These are phyloP conservation scores for Dimocarpus longan DNA, from an alignment of 345 rosid species.

Conservation along the genomic window DNA sequence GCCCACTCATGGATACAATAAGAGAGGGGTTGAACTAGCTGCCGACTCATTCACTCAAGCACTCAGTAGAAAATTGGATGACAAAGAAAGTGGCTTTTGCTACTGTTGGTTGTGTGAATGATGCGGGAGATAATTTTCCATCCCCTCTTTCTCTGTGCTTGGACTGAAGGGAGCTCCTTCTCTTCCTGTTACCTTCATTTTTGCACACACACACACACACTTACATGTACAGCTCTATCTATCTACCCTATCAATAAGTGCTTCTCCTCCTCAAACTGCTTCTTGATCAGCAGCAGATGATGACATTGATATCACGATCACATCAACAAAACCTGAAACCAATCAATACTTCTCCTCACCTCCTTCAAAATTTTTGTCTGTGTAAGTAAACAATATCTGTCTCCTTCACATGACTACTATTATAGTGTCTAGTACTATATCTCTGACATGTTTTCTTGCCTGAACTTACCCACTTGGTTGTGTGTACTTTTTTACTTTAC, in stretches of 20 bases:
- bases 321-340: background rate
- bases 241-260: background rate
- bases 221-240: background rate
- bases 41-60: slow-evolving; percentile 99
- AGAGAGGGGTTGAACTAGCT: slow-evolving; percentile 69
- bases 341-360: background rate
- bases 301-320: background rate
- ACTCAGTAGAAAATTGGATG: slow-evolving; percentile 32
- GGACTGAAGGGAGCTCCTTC: slow-evolving; percentile 99
- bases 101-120: slow-evolving; percentile 87
- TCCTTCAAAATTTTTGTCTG: background rate
- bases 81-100: background rate
- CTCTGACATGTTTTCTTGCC: background rate
- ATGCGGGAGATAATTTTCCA: slow-evolving; percentile 89
- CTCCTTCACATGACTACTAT: background rate
- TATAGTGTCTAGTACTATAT: background rate
- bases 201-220: no score
- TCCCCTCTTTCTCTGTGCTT: slow-evolving; percentile 74
- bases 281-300: background rate
- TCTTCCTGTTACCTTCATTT: slow-evolving; percentile 37
- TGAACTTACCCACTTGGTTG: background rate
- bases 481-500: background rate
- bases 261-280: background rate
- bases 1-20: slow-evolving; percentile 72
- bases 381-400: background rate